Conservation (phyloP, 371 early-diverging fungal genomes). For the Rhizopus stolonifer region DNA sequence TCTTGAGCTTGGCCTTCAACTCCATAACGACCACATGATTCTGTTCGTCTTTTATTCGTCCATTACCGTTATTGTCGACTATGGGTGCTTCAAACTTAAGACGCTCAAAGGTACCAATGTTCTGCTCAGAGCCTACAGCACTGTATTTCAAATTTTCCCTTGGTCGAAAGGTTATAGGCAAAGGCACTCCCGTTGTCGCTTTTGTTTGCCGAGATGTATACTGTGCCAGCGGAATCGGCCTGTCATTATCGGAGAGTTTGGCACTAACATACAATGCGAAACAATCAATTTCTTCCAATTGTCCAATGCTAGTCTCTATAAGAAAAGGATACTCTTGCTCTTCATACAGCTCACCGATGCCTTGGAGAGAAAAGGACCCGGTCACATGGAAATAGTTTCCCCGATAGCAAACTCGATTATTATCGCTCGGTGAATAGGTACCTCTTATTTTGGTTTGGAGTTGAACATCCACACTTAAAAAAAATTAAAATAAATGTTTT, state of each 20-base stretch:
- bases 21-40: slow-evolving; percentile 71
- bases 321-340: slow-evolving; percentile 54
- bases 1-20: slow-evolving; percentile 55
- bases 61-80: slow-evolving; percentile 84
- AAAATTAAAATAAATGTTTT: not conserved
- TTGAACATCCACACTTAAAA: slow-evolving; percentile 36
- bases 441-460: slow-evolving; percentile 64
- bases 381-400: slow-evolving; percentile 90
- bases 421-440: slow-evolving; percentile 73
- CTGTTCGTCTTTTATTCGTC: slow-evolving; percentile 82
- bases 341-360: slow-evolving; percentile 38
- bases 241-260: slow-evolving; percentile 50
- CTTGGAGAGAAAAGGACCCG: slow-evolving; percentile 57
- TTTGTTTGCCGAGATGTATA: slow-evolving; percentile 93
- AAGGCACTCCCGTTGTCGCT: slow-evolving; percentile 74
- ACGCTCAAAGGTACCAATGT: slow-evolving; percentile 68
- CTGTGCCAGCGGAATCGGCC: slow-evolving; percentile 71
- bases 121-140: slow-evolving; percentile 33
- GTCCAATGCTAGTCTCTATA: slow-evolving; percentile 31
- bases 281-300: slow-evolving; percentile 25
- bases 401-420: slow-evolving; percentile 89
- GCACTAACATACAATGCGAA: slow-evolving; percentile 72
- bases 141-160: slow-evolving; percentile 51
- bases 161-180: slow-evolving; percentile 55
- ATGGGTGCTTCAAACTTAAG: slow-evolving; percentile 93